Conservation (phyloP, 495 filamentous ascomycete species). For the Acidomyces sp. region DNA sequence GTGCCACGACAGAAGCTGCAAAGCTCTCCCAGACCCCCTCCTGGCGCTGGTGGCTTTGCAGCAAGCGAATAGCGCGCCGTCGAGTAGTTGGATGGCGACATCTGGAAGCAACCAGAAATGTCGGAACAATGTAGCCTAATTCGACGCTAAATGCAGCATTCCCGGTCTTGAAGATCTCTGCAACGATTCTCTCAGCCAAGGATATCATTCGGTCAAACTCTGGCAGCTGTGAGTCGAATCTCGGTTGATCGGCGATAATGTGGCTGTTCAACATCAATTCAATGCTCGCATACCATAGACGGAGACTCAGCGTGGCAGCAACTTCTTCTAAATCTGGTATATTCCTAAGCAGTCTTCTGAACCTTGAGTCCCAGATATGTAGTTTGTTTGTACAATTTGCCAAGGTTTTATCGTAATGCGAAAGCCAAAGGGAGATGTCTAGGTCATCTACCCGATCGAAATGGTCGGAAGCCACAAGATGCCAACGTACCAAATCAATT, state of each 20-base stretch:
- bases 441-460: not conserved
- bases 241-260: not conserved
- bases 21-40: slow-evolving; percentile 55
- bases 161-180: not conserved
- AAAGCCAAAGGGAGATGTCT: not conserved
- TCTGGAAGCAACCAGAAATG: slow-evolving; percentile 45
- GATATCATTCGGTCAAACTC: not conserved
- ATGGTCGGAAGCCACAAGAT: not conserved
- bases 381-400: not conserved
- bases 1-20: slow-evolving; percentile 39
- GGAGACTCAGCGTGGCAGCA: too few species aligned
- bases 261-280: not conserved
- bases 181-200: not conserved
- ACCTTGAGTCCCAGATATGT: not conserved
- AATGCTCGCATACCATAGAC: not conserved
- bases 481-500: slow-evolving; percentile 3
- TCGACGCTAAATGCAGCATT: slow-evolving; percentile 28
- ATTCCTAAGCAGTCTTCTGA: not conserved
- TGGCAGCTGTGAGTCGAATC: not conserved
- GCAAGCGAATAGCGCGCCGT: slow-evolving; percentile 41
- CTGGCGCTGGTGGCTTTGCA: slow-evolving; percentile 40
- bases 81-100: slow-evolving; percentile 45
- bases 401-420: not conserved
- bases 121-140: slow-evolving; percentile 39
- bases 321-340: too few species aligned